Percentiles rank a stretch among this genome's conserved stretches.
These are phyloP conservation scores for Neurospora tetraspora DNA, from an alignment of 495 filamentous ascomycete genomes.

Conservation along the genomic window DNA sequence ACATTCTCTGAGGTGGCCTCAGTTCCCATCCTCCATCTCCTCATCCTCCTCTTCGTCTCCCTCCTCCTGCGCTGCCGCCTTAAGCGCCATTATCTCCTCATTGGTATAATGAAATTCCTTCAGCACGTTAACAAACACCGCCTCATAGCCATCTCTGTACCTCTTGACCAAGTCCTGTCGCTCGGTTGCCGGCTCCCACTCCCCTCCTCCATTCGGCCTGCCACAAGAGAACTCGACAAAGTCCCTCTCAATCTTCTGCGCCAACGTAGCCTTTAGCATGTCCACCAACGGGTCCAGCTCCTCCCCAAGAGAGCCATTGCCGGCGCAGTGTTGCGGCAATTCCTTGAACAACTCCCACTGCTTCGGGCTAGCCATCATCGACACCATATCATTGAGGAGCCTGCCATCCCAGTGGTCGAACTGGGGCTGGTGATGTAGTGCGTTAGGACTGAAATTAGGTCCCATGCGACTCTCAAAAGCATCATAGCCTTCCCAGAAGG, in stretches of 20 bases:
- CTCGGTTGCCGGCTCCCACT: not conserved
- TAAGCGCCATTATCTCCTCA: constrained; percentile 10
- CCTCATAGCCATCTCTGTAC: not conserved
- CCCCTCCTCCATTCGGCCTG: not conserved
- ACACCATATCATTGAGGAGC: constrained; percentile 25
- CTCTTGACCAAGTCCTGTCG: not conserved
- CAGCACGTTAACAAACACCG: not conserved
- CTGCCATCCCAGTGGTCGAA: constrained; percentile 34
- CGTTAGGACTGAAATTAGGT: not conserved
- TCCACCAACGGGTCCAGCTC: constrained; percentile 9
- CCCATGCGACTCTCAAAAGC: constrained; percentile 21
- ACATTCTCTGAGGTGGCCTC: not conserved
- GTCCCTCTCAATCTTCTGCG: constrained; percentile 20
- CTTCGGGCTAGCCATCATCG: constrained; percentile 8
- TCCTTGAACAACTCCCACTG: constrained; percentile 6
- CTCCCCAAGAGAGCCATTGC: not conserved
- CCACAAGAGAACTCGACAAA: not conserved
- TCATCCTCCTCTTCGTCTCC: constrained; percentile 7
- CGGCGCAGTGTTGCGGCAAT: not conserved
- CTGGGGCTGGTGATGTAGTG: constrained; percentile 17
- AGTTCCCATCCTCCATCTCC: constrained; percentile 23
- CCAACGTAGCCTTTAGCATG: constrained; percentile 12
- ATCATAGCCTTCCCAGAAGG: constrained; percentile 23
- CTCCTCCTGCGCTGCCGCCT: constrained; percentile 19
- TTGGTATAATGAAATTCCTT: not conserved